Base-by-base conservation (phyloP, 129 eudicot species). In the sunflower (Helianthus annuus) region DNA sequence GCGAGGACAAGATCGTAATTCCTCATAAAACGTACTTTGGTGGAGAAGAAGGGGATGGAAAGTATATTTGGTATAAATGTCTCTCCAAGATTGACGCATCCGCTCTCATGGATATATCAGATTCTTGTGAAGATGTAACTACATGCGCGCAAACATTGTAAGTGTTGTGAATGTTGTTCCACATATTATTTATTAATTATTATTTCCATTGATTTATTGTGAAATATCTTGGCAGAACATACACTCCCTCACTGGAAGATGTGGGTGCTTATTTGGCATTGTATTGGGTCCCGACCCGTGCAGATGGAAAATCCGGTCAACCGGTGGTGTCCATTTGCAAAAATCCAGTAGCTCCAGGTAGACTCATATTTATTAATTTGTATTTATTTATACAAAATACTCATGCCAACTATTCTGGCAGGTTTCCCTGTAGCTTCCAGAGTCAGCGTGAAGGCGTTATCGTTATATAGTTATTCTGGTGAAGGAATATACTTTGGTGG, bases 401-500 rank as follows among this genome's bases (percentile, higher is more conserved):
- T 14, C 10, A 49, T 64, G 48, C 63, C 53, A 38, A 10, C 64
- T 51, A 19, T 62, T 73, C 74, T 78, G 66, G 53, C 96, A 93
- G 99, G 91, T 75, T 75, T 46, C 71, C 99, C 99, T 69, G 74
- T 73, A 54, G 99, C 88, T 65, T 82, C 89, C 8, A 76, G 76
- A 71, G 91, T 95, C 81, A 52, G 66, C 27, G 91, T 83, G 40
- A 86, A 76, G 73, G 83, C 80, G 74, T 19, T 86, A 55, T 79
- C 85, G 36, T 79, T 78, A 45, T 77, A 79, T 66, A 86, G 78
- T 15, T 91, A 84, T 69, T 61, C 71, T n/a, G 97, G 99, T 34
- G 90, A 86, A 79, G 99, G 99, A 70, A 87, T 83, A 68, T 95
- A 95, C 68, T 90, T 86, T 82, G 99, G 99, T 76, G 99, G 99